A percentile compares a stretch with the other conserved stretches of the same genome.
These are phyloP conservation scores for Leccinum truebloodii DNA, from an alignment of 768 basidiomycete genomes.

Conservation along the genomic window DNA sequence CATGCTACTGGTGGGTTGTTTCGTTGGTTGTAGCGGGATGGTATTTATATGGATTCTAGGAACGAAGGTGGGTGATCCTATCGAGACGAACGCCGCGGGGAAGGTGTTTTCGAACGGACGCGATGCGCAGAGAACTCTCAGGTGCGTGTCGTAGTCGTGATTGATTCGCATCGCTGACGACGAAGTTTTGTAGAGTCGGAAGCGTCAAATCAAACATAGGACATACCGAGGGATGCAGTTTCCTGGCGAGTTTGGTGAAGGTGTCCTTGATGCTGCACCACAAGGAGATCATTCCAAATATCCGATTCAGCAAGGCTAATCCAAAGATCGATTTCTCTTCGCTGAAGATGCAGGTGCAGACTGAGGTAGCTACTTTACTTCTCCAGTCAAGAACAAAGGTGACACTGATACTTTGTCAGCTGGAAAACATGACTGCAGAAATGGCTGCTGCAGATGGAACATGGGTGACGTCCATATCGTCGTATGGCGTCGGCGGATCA, in stretches of 20 bases:
- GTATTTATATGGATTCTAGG: constrained; percentile 7
- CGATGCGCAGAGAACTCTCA: constrained; percentile 17
- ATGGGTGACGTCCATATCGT: constrained; percentile 35
- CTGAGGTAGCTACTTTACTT: constrained; percentile 12
- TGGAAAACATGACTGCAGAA: constrained; percentile 27
- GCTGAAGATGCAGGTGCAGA: constrained; percentile 30
- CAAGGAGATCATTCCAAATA: constrained; percentile 31
- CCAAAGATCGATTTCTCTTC: constrained; percentile 28
- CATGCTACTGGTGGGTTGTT: constrained; percentile 46
- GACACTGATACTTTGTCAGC: neutral
- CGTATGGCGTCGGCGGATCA: constrained; percentile 37
- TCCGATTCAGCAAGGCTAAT: constrained; percentile 30
- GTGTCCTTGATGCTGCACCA: constrained; percentile 34
- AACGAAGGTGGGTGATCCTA: constrained; percentile 50
- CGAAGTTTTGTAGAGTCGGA: constrained; percentile 20
- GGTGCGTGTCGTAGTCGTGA: constrained; percentile 4
- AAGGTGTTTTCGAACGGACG: constrained; percentile 31
- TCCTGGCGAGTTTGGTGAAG: constrained; percentile 37
- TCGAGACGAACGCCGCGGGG: constrained; percentile 51
- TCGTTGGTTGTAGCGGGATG: neutral
- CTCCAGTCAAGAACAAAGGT: neutral
- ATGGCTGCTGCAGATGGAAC: constrained; percentile 31
- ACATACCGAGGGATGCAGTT: constrained; percentile 32
- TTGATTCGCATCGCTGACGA: neutral
- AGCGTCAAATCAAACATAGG: constrained; percentile 31